A percentile compares a stretch with the other conserved stretches of the same genome.
These are phyloP conservation scores for Fusarium bulbicola DNA, from an alignment of 2,329 filamentous ascomycete species.

Conservation along the genomic window DNA sequence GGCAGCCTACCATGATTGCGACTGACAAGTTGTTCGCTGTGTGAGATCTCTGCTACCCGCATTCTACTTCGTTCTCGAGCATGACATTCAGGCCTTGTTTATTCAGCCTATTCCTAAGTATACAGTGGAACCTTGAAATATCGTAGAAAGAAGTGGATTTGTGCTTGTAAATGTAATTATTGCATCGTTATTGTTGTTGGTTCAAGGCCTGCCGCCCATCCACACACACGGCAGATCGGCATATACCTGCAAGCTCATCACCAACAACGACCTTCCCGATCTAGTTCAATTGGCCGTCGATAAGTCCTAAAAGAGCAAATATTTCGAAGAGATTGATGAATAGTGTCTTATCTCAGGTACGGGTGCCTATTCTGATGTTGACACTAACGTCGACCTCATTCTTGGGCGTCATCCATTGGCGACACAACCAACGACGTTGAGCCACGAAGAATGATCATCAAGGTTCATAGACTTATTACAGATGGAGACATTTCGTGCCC, in stretches of 20 bases:
- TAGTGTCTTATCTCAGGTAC: no score
- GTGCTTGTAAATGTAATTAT: no score
- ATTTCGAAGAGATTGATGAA: fast-evolving
- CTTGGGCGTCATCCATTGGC: background rate
- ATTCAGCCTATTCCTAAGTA: fast-evolving
- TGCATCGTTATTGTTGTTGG: background rate
- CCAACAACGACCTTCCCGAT: background rate
- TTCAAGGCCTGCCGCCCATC: background rate
- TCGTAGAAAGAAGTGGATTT: fast-evolving
- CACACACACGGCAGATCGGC: background rate
- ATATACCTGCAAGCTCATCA: background rate
- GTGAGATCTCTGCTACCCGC: no score
- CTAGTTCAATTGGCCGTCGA: no score
- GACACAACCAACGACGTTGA: background rate
- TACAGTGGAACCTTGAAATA: no score
- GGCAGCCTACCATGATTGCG: no score
- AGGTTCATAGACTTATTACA: no score
- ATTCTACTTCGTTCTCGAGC: fast-evolving
- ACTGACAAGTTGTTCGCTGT: background rate
- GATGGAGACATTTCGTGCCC: no score
- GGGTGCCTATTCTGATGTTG: background rate
- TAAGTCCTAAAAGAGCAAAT: fast-evolving
- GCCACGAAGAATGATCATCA: background rate
- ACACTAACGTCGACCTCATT: background rate
- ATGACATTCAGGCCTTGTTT: background rate